Evolutionary conservation across 768 basidiomycete species (phyloP), one percentile per base, ranked within the genome.

Genomic region (Leucocoprinus leucothites): DNA sequence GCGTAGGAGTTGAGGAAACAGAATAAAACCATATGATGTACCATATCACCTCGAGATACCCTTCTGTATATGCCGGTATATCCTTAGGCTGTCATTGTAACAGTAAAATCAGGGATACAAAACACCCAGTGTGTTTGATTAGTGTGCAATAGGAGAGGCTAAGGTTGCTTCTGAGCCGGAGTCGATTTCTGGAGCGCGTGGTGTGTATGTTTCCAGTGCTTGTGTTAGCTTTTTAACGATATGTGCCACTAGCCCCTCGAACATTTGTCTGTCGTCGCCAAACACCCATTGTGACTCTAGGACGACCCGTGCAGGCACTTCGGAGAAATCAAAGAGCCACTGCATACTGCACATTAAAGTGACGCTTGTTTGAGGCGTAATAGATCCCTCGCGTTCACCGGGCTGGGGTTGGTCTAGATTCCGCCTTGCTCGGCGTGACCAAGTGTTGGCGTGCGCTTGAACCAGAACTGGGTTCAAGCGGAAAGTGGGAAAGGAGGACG

Each of bases 191-290:
- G 14, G 38, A 49, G 54, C 13, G 18, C 26, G 41, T 11, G 47
- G 26, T 2, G 22, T 11, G 42, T 43, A 22, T 4, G 19, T 28
- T 36, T 42, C 47, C 19, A 56, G 21, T 3, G 26, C 47, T 40
- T 43, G 47, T 18, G 40, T 31, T 7, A 56, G 14, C 62, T 82
- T 86, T 57, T 81, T 73, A 46, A 73, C 76, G 21, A 89, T 68
- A 73, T 91, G 88, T 57, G 81, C 81, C 19, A 75, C 76, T 58
- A 92, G 86, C 38, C 85, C 82, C 62, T 89, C 87, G 44, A 87
- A 86, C 49, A 87, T 45, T 0, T 58, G 59, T 41, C 85, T 64
- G 25, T 90, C 82, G 24, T 56, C 64, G 0, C 91, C 91, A 48
- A 71, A 71, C 19, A 84, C 63, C 90, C 91, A 91, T 31, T 80